Base-by-base conservation (phyloP, 1,139 yeast genomes). In the Yamadazyma epiphylla region DNA sequence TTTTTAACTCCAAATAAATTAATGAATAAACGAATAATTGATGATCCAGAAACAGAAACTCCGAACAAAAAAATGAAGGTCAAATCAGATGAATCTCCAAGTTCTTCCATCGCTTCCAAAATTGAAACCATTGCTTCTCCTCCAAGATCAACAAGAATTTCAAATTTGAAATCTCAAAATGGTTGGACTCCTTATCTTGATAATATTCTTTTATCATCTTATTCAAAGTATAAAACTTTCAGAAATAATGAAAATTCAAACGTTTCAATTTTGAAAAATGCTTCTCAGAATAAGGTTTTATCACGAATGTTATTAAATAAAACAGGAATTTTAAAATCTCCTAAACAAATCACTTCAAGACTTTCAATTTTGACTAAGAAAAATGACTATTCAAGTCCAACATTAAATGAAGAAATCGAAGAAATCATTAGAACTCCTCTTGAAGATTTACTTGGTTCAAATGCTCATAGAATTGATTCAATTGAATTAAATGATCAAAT, bases 151-250 rank as follows among this genome's bases (percentile, higher is more conserved):
- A 38, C 41, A 21, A 32, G 29, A n/a, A 32, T 31, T 5, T 32
- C 34, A 12, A 35, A 48, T 7, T 22, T 42, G 13, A 22, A 38
- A 9, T 30, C 39, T 23, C 29, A 31, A 17, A 61, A 58, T 36
- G 64, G 62, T 5, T 67, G 74, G 74, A 51, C 55, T 31, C 41
- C 55, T 0, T 60, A 58, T 15, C 48, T 67, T 22, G 73, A 66
- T 39, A 62, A 61, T 9, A 49, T 55, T 21, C 48, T 67, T 26
- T 47, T 64, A 27, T 55, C 55, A 24, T 60, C 70, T 12, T 63
- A 57, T 35, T 46, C 54, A 28, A 65, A 65, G 39, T 67, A 60
- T 42, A 54, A 54, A 13, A 51, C 56, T 19, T 65, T 62, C 38
- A 54, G 53, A 31, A 56, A 54, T 15, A 52, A 51, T 30, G 58